Conservation (phyloP, 1,284 basidiomycete species). For the Cutaneotrichosporon daszewskae region DNA sequence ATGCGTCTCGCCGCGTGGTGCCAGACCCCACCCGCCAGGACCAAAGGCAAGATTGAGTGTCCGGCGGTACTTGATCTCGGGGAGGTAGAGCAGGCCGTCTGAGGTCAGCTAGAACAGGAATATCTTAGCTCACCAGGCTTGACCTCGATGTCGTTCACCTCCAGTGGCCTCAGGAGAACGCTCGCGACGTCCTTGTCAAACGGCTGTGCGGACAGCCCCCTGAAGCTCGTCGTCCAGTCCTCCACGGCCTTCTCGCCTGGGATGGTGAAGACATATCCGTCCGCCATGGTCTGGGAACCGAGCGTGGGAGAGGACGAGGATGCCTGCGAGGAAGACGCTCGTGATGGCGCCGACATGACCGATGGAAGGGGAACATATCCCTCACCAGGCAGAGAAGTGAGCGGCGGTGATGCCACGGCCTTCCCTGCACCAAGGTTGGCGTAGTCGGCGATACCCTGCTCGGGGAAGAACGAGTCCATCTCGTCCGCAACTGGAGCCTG, state of each 20-base stretch:
- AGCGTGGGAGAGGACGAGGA: neutral
- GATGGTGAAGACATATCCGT: slow-evolving; percentile 9
- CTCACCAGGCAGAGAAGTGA: slow-evolving; percentile 17
- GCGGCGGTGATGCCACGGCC: slow-evolving; percentile 15
- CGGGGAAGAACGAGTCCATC: slow-evolving; percentile 10
- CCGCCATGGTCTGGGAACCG: slow-evolving; percentile 1
- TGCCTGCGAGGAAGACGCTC: neutral
- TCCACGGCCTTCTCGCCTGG: slow-evolving; percentile 2
- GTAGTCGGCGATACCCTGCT: slow-evolving; percentile 20
- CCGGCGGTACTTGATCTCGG: slow-evolving; percentile 97
- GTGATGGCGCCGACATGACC: neutral
- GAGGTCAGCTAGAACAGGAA: too few relatives aligned
- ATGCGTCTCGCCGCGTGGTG: slow-evolving; percentile 85
- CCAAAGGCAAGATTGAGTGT: slow-evolving; percentile 92
- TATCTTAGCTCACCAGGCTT: slow-evolving; percentile 12
- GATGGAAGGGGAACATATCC: slow-evolving; percentile 19
- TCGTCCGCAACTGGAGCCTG: too few relatives aligned
- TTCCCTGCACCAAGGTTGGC: too few relatives aligned
- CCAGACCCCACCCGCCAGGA: slow-evolving; percentile 94
- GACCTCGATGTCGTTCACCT: slow-evolving; percentile 47
- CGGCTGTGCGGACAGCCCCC: slow-evolving; percentile 70
- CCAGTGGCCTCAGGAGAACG: slow-evolving; percentile 67
- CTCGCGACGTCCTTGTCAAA: slow-evolving; percentile 73
- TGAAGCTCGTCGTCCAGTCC: slow-evolving; percentile 86
- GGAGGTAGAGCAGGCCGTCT: slow-evolving; percentile 93